These are phyloP conservation scores for Camellia japonica DNA, from an alignment of 148 eudicot genomes.

Conservation along the genomic window DNA sequence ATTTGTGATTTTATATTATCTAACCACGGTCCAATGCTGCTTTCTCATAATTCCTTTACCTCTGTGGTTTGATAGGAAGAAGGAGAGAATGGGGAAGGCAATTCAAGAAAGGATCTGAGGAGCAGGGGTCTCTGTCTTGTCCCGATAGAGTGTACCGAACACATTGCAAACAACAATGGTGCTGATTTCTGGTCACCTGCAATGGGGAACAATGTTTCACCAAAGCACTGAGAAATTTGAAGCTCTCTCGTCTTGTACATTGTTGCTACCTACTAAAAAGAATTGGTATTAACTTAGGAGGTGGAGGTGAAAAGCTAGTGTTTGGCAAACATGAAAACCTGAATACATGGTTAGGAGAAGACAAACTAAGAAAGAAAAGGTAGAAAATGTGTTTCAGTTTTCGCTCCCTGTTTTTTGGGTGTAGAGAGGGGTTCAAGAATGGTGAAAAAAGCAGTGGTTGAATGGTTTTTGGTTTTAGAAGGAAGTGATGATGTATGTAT, in stretches of 20 bases:
- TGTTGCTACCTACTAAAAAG: not conserved
- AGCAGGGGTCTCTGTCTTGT: constrained; percentile 46
- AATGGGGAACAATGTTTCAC: constrained; percentile 20
- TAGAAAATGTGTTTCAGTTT: not conserved
- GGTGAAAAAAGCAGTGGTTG: not conserved
- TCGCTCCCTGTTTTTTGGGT: not conserved
- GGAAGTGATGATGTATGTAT: not conserved
- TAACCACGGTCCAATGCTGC: not conserved
- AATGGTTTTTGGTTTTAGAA: not conserved
- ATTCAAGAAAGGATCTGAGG: constrained; percentile 26
- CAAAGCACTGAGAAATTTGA: not conserved
- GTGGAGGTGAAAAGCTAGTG: not conserved
- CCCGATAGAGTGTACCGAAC: constrained; percentile 34
- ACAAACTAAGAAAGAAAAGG: not conserved
- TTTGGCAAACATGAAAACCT: not conserved
- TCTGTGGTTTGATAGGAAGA: constrained; percentile 22
- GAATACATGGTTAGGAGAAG: not conserved
- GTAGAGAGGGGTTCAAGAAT: not conserved
- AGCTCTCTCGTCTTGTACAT: not conserved
- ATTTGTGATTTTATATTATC: no score
- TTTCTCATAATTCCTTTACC: not conserved
- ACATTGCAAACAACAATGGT: constrained; percentile 39
- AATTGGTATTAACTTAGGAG: not conserved
- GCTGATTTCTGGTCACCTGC: constrained; percentile 57
- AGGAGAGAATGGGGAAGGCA: constrained; percentile 13